A percentile compares a stretch with the other conserved stretches of the same genome.
Conservation (phyloP, 805 yeast genomes). For the Candida berthetii region DNA sequence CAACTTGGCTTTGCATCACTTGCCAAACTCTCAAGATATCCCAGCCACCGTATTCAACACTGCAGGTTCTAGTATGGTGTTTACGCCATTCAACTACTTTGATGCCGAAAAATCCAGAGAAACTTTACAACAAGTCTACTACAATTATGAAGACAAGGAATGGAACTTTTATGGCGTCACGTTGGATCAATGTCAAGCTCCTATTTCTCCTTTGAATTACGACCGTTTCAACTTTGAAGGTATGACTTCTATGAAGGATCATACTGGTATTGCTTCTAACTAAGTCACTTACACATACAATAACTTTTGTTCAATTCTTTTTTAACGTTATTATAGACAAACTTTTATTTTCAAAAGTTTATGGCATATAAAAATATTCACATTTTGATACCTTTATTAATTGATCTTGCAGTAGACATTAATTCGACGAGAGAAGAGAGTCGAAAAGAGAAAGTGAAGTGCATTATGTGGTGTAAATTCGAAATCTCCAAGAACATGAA, state of each 20-base stretch:
- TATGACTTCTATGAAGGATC: constrained; percentile 12
- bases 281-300: too few relatives aligned
- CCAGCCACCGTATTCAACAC: constrained; percentile 22
- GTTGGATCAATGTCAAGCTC: constrained; percentile 10
- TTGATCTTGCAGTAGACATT: too few relatives aligned
- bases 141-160: constrained; percentile 11
- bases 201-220: constrained; percentile 10
- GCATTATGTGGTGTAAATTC: too few relatives aligned
- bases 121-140: constrained; percentile 16
- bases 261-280: too few relatives aligned
- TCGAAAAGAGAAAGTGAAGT: too few relatives aligned
- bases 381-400: too few relatives aligned
- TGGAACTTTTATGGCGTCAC: constrained; percentile 21
- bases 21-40: constrained; percentile 23
- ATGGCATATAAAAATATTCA: too few relatives aligned
- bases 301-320: too few relatives aligned
- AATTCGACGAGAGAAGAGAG: too few relatives aligned
- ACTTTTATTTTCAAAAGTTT: too few relatives aligned
- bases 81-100: constrained; percentile 24
- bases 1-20: constrained; percentile 21
- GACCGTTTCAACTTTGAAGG: constrained; percentile 16
- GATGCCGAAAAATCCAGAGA: constrained; percentile 18
- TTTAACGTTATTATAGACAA: too few relatives aligned
- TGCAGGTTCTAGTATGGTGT: constrained; percentile 16
- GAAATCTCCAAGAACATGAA: too few relatives aligned